Percentiles rank a stretch among this genome's conserved stretches.
Evolutionary conservation across 129 eudicot species (phyloP).

Genomic region (Escallonia herrerae): DNA sequence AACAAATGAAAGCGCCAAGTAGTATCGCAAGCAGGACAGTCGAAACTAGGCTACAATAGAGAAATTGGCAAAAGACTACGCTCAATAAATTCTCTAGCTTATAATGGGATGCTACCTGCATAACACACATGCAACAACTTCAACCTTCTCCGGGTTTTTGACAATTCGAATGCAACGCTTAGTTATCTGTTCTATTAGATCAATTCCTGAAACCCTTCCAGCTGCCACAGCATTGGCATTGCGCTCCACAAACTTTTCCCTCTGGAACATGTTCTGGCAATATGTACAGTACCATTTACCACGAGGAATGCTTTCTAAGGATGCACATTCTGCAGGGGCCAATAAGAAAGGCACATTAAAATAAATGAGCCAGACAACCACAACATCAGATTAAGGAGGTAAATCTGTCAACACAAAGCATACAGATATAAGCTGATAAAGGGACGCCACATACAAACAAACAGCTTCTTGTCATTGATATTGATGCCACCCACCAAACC

Average conservation of each 20-base stretch:
- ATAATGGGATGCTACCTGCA: conserved; percentile 58
- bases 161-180: conserved; percentile 84
- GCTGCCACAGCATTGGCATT: conserved; percentile 87
- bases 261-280: conserved; percentile 53
- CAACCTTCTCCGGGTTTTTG: conserved; percentile 50
- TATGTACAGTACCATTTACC: conserved; percentile 93
- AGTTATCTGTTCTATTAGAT: conserved; percentile 68
- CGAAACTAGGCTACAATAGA: too few species aligned
- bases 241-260: conserved; percentile 42
- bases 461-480: too few species aligned
- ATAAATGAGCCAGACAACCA: too few species aligned
- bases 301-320: conserved; percentile 48
- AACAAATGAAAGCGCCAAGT: not conserved
- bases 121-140: conserved; percentile 63
- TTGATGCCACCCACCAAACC: too few species aligned
- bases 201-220: conserved; percentile 74
- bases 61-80: too few species aligned
- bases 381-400: too few species aligned
- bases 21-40: too few species aligned
- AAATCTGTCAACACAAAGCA: too few species aligned
- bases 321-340: conserved; percentile 60
- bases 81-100: not conserved
- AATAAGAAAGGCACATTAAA: too few species aligned
- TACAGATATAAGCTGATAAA: too few species aligned
- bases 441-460: too few species aligned